A percentile compares a stretch with the other conserved stretches of the same genome.
These are phyloP conservation scores for Epichloe sp. DNA, from an alignment of 2,329 filamentous ascomycete species.

Conservation along the genomic window DNA sequence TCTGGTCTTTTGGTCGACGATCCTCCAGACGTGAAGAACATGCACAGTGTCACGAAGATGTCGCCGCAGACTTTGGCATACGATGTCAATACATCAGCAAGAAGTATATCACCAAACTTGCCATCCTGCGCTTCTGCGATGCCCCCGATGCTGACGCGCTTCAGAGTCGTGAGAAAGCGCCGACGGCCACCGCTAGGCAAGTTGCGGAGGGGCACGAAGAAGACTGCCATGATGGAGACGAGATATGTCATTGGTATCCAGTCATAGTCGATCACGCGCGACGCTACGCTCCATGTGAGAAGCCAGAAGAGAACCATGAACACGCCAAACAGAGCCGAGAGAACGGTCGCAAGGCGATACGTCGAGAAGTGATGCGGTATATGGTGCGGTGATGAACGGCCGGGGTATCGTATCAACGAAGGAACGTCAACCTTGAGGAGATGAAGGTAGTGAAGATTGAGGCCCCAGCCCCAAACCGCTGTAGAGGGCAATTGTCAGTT, in stretches of 20 bases:
- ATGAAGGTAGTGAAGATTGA: constrained; percentile 80
- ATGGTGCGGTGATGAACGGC: constrained; percentile 56
- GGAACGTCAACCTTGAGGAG: constrained; percentile 76
- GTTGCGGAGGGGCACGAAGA: constrained; percentile 59
- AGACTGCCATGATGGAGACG: constrained; percentile 53
- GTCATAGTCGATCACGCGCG: constrained; percentile 64
- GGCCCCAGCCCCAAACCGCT: constrained; percentile 93
- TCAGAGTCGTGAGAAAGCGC: constrained; percentile 62
- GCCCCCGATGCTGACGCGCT: constrained; percentile 70
- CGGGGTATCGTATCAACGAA: constrained; percentile 72
- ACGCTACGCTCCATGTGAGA: constrained; percentile 56
- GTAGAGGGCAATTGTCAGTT: constrained; percentile 4
- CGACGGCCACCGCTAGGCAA: constrained; percentile 57
- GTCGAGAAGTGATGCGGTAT: constrained; percentile 67
- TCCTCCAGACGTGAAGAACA: constrained; percentile 63
- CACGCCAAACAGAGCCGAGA: constrained; percentile 55
- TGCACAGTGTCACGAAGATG: constrained; percentile 77
- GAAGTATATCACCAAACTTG: constrained; percentile 86
- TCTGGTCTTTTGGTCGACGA: constrained; percentile 72
- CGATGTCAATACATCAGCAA: constrained; percentile 88
- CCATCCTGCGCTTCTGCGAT: constrained; percentile 77
- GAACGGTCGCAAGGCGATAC: constrained; percentile 70
- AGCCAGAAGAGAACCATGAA: constrained; percentile 77
- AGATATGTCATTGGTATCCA: constrained; percentile 81
- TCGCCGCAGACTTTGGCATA: constrained; percentile 90